These are phyloP conservation scores for Penicillium frequentans DNA, from an alignment of 2,329 filamentous ascomycete species.

Conservation along the genomic window DNA sequence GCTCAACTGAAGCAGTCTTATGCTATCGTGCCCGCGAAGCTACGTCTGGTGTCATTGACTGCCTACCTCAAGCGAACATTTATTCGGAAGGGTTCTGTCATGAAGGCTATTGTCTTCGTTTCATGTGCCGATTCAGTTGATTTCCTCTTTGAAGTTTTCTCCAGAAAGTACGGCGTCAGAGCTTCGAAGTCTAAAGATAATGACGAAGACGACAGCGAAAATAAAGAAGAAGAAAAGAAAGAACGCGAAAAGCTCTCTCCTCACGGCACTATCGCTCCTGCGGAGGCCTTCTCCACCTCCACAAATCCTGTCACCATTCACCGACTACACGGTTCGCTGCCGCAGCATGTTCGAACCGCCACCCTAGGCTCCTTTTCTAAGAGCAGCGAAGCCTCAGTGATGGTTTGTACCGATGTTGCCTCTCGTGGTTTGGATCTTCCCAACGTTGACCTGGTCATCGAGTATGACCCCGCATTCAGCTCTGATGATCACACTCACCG, in stretches of 20 bases:
- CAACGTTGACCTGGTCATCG: conserved; percentile 89
- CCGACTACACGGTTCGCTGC: conserved; percentile 87
- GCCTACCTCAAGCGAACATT: conserved; percentile 85
- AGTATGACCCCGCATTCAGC: conserved; percentile 94
- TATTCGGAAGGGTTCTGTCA: conserved; percentile 81
- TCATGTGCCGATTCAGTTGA: conserved; percentile 96
- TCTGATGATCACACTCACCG: conserved; percentile 92
- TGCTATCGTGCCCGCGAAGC: conserved; percentile 80
- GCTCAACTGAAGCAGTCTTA: conserved; percentile 94
- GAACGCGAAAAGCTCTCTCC: conserved; percentile 31
- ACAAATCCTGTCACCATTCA: conserved; percentile 79
- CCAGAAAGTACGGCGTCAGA: conserved; percentile 37
- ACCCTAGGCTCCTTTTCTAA: conserved; percentile 79
- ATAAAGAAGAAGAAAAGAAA: conserved; percentile 24
- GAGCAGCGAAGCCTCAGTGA: conserved; percentile 71
- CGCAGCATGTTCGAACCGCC: conserved; percentile 81
- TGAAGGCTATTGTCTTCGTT: conserved; percentile 96
- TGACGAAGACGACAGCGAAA: conserved; percentile 24
- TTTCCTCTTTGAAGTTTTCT: conserved; percentile 88
- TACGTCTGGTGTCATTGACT: conserved; percentile 83
- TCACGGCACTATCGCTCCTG: conserved; percentile 53
- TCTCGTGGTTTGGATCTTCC: conserved; percentile 94
- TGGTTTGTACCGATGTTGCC: conserved; percentile 93
- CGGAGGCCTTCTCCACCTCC: conserved; percentile 70
- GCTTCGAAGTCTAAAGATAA: conserved; percentile 26